phyloP scores from a whole-genome alignment of 2,329 filamentous ascomycete species.

The Sphaceloma murrayae region DNA sequence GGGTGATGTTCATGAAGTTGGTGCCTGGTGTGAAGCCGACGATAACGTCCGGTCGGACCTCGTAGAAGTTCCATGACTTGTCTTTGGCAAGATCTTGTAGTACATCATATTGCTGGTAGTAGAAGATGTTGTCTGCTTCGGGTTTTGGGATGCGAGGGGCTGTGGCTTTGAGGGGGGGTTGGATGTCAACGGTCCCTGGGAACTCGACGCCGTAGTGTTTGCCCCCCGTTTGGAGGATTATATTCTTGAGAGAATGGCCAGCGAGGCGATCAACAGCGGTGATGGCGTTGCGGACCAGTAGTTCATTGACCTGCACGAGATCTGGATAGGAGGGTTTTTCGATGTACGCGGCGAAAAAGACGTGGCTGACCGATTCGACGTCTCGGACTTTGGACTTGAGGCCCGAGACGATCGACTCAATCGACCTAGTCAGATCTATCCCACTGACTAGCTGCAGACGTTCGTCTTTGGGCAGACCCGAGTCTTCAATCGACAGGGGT shows the following conservation, averaged over 20 bases:
- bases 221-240: constrained; percentile 31
- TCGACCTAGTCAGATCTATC: constrained; percentile 31
- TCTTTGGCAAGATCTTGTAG: constrained; percentile 25
- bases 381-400: constrained; percentile 25
- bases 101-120: constrained; percentile 32
- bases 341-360: constrained; percentile 30
- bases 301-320: constrained; percentile 18
- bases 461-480: constrained; percentile 33
- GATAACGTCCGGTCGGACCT: constrained; percentile 33
- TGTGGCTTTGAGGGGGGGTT: constrained; percentile 28
- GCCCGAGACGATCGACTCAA: constrained; percentile 23
- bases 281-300: constrained; percentile 20
- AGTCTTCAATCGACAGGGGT: constrained; percentile 28
- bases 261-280: constrained; percentile 21
- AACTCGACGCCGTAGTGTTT: constrained; percentile 38
- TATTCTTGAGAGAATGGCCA: constrained; percentile 32
- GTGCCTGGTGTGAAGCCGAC: constrained; percentile 33
- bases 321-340: constrained; percentile 20
- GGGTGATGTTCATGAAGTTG: constrained; percentile 31
- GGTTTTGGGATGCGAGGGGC: constrained; percentile 27
- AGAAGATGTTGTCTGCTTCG: constrained; percentile 29
- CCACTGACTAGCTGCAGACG: constrained; percentile 36
- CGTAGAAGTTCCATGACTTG: constrained; percentile 32
- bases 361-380: constrained; percentile 35
- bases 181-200: constrained; percentile 31